Conservation (phyloP, 148 eudicot species). For the Euryodendron excelsum region DNA sequence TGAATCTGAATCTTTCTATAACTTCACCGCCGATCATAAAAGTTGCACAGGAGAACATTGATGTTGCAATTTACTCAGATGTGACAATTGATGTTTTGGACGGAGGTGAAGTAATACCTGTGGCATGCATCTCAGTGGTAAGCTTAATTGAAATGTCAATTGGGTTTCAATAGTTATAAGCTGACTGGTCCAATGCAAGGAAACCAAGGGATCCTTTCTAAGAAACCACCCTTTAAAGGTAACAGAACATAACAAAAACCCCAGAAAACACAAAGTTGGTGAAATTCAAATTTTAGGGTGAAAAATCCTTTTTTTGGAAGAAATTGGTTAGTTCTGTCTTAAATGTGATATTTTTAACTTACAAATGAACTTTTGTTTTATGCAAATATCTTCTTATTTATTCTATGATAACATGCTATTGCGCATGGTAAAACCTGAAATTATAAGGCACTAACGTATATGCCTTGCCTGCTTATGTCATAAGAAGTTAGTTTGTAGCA, state of each 20-base stretch:
- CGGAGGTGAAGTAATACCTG: constrained; percentile 53
- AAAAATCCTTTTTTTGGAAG: neutral
- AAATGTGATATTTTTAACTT: neutral
- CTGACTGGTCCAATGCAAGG: too few relatives aligned
- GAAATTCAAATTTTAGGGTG: too few relatives aligned
- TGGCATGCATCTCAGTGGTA: constrained; percentile 78
- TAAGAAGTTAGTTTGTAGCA: neutral
- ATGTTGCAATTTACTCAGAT: constrained; percentile 46
- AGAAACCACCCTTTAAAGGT: too few relatives aligned
- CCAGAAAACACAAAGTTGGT: too few relatives aligned
- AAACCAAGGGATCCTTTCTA: too few relatives aligned
- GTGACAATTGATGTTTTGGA: constrained; percentile 65
- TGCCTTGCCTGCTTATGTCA: neutral
- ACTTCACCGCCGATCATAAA: constrained; percentile 54
- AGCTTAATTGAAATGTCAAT: constrained; percentile 17
- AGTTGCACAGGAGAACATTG: constrained; percentile 39
- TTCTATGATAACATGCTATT: neutral
- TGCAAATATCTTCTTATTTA: neutral
- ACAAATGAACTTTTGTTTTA: neutral
- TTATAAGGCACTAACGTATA: neutral
- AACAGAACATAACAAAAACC: too few relatives aligned
- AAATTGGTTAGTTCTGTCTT: neutral
- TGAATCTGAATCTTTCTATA: constrained; percentile 59
- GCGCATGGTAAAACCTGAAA: neutral
- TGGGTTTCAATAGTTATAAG: neutral